Conservation (phyloP, 805 yeast genomes). For the Isabelozyma rhagii region DNA sequence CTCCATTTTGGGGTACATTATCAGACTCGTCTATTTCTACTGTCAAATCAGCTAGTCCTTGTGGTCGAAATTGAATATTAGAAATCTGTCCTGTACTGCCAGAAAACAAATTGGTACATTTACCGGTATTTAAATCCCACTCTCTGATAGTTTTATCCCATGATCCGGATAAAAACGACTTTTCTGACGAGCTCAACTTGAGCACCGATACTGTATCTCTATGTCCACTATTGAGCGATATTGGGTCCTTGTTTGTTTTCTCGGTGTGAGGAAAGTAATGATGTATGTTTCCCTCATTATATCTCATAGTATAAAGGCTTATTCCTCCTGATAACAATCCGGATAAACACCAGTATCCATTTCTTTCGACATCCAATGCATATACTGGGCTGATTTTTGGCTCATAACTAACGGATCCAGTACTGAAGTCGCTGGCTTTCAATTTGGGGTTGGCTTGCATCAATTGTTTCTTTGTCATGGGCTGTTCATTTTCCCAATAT, state of each 20-base stretch:
- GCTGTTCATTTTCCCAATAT: slow-evolving; percentile 97
- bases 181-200: slow-evolving; percentile 58
- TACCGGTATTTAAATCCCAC: slow-evolving; percentile 86
- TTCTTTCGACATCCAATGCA: slow-evolving; percentile 78
- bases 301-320: slow-evolving; percentile 74
- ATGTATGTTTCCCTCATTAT: slow-evolving; percentile 76
- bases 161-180: slow-evolving; percentile 70
- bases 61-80: slow-evolving; percentile 67
- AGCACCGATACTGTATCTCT: slow-evolving; percentile 72
- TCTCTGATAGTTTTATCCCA: slow-evolving; percentile 83
- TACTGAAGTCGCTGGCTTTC: slow-evolving; percentile 29
- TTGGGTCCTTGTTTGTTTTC: slow-evolving; percentile 22
- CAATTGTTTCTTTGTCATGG: slow-evolving; percentile 47
- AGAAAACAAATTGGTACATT: slow-evolving; percentile 42
- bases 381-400: slow-evolving; percentile 82
- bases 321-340: slow-evolving; percentile 88
- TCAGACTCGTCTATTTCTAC: slow-evolving; percentile 21
- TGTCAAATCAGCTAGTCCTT: slow-evolving; percentile 44
- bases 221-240: slow-evolving; percentile 44
- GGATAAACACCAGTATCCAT: slow-evolving; percentile 78
- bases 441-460: slow-evolving; percentile 32
- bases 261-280: slow-evolving; percentile 56
- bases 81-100: slow-evolving; percentile 79
- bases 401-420: slow-evolving; percentile 43
- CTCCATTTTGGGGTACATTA: slow-evolving; percentile 8